phyloP scores from a whole-genome alignment of 208 protist species.

The Wallacemonas sp. region DNA sequence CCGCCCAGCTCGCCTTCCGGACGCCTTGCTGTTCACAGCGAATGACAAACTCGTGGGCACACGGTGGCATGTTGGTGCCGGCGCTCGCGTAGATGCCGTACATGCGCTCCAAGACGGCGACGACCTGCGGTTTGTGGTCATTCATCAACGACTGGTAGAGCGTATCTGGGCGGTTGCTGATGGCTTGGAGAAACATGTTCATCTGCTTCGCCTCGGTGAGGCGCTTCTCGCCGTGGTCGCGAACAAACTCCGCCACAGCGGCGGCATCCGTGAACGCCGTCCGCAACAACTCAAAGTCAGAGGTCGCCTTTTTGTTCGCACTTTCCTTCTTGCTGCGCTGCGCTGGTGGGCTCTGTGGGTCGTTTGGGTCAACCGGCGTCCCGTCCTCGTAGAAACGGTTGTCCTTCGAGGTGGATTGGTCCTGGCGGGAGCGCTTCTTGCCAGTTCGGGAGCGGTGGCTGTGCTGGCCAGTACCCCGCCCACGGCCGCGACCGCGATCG shows the following conservation, averaged over 20 bases:
- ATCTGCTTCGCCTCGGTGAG: constrained; percentile 49
- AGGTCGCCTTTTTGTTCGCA: constrained; percentile 33
- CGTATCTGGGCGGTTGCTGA: constrained; percentile 43
- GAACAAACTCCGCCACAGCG: constrained; percentile 58
- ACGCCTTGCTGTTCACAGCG: constrained; percentile 80
- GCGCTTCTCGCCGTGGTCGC: constrained; percentile 34
- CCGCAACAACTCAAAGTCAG: constrained; percentile 55
- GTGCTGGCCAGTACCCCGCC: constrained; percentile 20
- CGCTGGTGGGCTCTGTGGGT: background rate
- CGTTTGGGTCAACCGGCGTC: constrained; percentile 1
- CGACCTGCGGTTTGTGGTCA: constrained; percentile 51
- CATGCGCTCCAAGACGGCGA: constrained; percentile 56
- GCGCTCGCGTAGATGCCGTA: constrained; percentile 49
- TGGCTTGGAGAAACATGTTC: constrained; percentile 70
- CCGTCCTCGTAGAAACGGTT: constrained; percentile 8
- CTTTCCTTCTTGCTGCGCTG: constrained; percentile 28
- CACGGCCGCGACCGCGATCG: constrained; percentile 1
- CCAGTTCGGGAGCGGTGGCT: constrained; percentile 14
- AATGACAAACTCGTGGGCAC: constrained; percentile 81
- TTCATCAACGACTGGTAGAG: constrained; percentile 53
- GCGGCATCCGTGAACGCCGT: constrained; percentile 38
- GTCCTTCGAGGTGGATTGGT: constrained; percentile 7
- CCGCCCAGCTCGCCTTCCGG: constrained; percentile 40
- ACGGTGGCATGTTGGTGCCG: constrained; percentile 30
- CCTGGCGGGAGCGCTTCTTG: constrained; percentile 9